A percentile compares a stretch with the other conserved stretches of the same genome.
phyloP scores from a whole-genome alignment of 2,329 filamentous ascomycete genomes.

The Aschersonia sp. region DNA sequence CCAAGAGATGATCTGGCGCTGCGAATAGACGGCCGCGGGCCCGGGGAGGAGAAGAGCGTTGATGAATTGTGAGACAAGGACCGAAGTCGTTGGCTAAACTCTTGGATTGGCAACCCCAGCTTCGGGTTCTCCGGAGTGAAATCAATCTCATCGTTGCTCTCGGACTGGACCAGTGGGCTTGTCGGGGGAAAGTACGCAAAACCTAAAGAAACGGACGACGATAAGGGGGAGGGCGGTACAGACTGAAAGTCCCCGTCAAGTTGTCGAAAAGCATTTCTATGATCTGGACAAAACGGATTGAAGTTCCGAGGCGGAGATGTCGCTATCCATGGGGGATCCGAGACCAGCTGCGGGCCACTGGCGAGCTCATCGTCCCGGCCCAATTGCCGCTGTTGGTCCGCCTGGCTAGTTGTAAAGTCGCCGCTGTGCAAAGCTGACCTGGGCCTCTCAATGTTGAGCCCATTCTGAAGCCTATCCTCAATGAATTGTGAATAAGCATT shows the following conservation, averaged over 20 bases:
- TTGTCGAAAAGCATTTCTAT: conserved; percentile 14
- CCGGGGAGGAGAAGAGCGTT: conserved; percentile 26
- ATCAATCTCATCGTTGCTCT: conserved; percentile 62
- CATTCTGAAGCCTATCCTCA: conserved; percentile 32
- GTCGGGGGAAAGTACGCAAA: conserved; percentile 82
- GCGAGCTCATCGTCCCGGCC: not conserved
- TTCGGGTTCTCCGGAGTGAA: conserved; percentile 38
- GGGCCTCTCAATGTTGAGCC: conserved; percentile 62
- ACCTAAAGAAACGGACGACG: conserved; percentile 60
- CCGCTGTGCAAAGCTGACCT: conserved; percentile 60
- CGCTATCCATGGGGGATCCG: conserved; percentile 28
- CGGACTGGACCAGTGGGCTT: conserved; percentile 78
- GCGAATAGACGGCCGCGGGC: conserved; percentile 14
- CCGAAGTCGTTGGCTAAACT: conserved; percentile 41
- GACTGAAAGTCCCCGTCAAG: conserved; percentile 24
- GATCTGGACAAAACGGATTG: conserved; percentile 28
- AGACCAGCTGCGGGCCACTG: not conserved
- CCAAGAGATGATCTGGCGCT: conserved; percentile 16
- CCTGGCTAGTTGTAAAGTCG: conserved; percentile 39
- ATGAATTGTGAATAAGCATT: conserved; percentile 10
- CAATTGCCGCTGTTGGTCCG: conserved; percentile 6
- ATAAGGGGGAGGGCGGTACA: conserved; percentile 40
- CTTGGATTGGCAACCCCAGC: conserved; percentile 30
- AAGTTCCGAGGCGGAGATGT: conserved; percentile 42
- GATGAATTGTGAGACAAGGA: conserved; percentile 53